Base-by-base conservation (phyloP, 2,329 filamentous ascomycete genomes). In the Ceratocystis cubensis region DNA sequence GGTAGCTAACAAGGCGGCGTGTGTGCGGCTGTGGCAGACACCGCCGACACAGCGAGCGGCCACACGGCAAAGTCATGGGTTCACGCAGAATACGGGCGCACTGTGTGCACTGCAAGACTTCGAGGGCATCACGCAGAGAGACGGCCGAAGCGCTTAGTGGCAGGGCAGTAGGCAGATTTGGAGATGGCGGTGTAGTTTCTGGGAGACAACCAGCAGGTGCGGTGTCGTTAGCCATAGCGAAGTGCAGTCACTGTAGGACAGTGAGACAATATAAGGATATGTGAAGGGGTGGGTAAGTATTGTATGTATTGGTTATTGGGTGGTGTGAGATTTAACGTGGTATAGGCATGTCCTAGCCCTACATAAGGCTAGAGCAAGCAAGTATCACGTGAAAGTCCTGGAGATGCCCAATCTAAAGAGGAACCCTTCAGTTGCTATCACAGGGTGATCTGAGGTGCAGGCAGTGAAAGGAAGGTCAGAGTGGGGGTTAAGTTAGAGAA, bases 61-160 rank as follows among this genome's bases (percentile, higher is more conserved):
- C 91, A 73, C 92, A 96, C 4, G 91, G 91, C 3, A 96, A 78
- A 0, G 88, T 88, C 66, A 91, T 80, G 4, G 91, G 89, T 7
- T 84, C 79, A 59, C 76, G 79, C 37, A 94, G 78, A 0, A 88
- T 86, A 56, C 78, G 78, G 2, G 86, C 89, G 74, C 92, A 96
- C 69, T 82, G 77, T 10, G 81, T 81, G 73, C 92, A 96, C 76
- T 95, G 90, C 65, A 94, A 81, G 50, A 94, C 59, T 10, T 50
- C 61, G n/a, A 67, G 56, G 53, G 41, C 53, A 50, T 61, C 15
- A 25, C 64, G 64, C 4, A 65, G 28, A n/a, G 64, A 37, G 20
- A 17, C 28, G 15, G 37, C 53, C 17, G 64, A 65, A 22, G 8
- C 37, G 20, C 41, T 28, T 17, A 65, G 28, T 1, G 8, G 22